Conservation (phyloP, 2,329 filamentous ascomycete species). For the Chaetomiaceae sp. region DNA sequence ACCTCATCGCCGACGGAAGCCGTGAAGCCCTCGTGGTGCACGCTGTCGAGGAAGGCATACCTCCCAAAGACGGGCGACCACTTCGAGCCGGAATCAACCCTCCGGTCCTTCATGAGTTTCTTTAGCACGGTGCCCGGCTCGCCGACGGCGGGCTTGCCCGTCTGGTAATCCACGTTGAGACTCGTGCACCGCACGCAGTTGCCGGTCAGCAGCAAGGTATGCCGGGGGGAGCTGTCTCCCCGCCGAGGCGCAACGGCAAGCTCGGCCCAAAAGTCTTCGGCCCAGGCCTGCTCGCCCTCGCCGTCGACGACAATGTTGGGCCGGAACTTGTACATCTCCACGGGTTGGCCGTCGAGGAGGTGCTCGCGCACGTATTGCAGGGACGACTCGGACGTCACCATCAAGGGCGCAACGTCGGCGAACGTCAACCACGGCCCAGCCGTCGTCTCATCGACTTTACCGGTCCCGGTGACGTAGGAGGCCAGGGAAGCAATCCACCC, state of each 20-base stretch:
- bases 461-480: conserved; percentile 18
- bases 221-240: conserved; percentile 12
- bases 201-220: conserved; percentile 53
- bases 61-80: conserved; percentile 67
- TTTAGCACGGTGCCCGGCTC: conserved; percentile 59
- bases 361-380: conserved; percentile 58
- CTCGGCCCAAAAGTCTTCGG: conserved; percentile 69
- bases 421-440: conserved; percentile 59
- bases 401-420: conserved; percentile 67
- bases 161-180: conserved; percentile 65
- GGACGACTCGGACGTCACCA: conserved; percentile 65
- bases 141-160: conserved; percentile 51
- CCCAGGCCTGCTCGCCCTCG: conserved; percentile 44
- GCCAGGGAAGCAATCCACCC: conserved; percentile 13
- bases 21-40: conserved; percentile 9
- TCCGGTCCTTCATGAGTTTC: conserved; percentile 61
- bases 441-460: conserved; percentile 22
- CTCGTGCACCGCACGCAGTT: conserved; percentile 65
- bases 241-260: conserved; percentile 36
- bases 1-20: conserved; percentile 24
- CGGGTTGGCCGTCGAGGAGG: conserved; percentile 40
- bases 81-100: conserved; percentile 62
- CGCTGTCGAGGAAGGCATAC: conserved; percentile 54
- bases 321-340: conserved; percentile 65
- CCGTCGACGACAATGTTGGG: conserved; percentile 66